These are phyloP conservation scores for Aspergillus uvarum DNA, from an alignment of 2,329 filamentous ascomycete genomes.

Conservation along the genomic window DNA sequence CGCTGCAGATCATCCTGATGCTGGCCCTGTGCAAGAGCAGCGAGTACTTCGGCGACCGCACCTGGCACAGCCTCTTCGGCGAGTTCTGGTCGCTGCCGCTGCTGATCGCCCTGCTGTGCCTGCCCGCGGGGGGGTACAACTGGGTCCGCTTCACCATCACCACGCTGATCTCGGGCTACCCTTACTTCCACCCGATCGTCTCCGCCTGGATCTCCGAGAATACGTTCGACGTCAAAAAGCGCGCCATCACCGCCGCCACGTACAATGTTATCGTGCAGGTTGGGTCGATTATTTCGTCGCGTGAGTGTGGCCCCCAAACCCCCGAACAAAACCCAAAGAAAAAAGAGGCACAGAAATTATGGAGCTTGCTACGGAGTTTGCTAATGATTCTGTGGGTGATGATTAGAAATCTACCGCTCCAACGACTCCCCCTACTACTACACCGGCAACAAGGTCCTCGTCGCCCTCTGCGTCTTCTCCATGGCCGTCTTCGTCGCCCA, in stretches of 20 bases:
- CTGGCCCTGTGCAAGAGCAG: conserved; percentile 48
- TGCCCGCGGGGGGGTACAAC: conserved; percentile 45
- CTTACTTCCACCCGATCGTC: conserved; percentile 55
- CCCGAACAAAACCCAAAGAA: no score
- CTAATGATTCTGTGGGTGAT: not conserved
- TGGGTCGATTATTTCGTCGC: conserved; percentile 29
- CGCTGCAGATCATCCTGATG: conserved; percentile 54
- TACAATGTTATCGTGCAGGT: conserved; percentile 40
- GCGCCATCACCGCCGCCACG: conserved; percentile 29
- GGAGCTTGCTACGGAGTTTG: no score
- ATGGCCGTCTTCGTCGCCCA: conserved; percentile 51
- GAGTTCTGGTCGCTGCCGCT: conserved; percentile 55
- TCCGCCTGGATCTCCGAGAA: conserved; percentile 31
- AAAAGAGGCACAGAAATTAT: no score
- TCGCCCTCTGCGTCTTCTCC: conserved; percentile 51
- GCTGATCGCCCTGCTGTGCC: conserved; percentile 49
- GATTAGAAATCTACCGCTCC: conserved; percentile 51
- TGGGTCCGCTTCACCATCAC: conserved; percentile 53
- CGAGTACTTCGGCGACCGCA: conserved; percentile 54
- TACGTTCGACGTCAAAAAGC: conserved; percentile 31
- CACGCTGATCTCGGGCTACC: conserved; percentile 54
- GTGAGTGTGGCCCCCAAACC: no score
- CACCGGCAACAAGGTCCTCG: conserved; percentile 54
- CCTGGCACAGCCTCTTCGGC: conserved; percentile 53
- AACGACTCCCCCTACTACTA: conserved; percentile 56